Evolutionary conservation across 2,329 filamentous ascomycete genomes (phyloP), one percentile per base, ranked within the genome.

Genomic region (Neopestalotiopsis clavispora): DNA sequence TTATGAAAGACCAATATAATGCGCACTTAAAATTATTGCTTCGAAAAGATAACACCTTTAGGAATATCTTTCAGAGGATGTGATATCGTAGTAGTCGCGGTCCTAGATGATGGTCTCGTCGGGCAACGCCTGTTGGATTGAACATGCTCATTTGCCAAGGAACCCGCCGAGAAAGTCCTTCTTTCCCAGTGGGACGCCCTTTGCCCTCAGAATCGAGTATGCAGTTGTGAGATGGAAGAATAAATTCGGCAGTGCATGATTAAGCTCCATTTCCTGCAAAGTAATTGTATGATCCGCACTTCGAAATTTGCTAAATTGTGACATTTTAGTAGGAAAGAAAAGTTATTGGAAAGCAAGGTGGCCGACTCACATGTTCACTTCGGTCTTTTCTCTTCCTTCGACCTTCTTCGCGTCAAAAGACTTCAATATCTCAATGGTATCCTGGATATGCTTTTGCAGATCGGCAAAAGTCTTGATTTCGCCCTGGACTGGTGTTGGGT

Each of bases 131-230:
- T 9, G 5, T 10, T n/a, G 45, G 14, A 23, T 23, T 17, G 4
- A n/a, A 12, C 17, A 5, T 52, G 4, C 45, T 28, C 34, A 62
- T 42, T 32, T 38, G 34, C 38, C 66, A 52, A 68, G 40, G 42
- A 70, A 70, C 4, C 57, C 67, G 28, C 17, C 45, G 5, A 12
- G 30, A 74, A 81, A 91, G 73, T 91, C 87, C 68, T 74, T 65
- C 83, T 91, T 91, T 20, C 89, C 89, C 40, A 92, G 23, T 0
- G 82, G 80, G 42, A 91, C 87, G 1, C 89, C 90, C 79, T 87
- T 83, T 73, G 84, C 85, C 71, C 90, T 82, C 77, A 91, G 73
- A 65, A 92, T 86, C n/a, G 78, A 81, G 79, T 92, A 92, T 4
- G 86, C 84, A 30, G 83, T 88, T 2, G 78, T 82, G n/a, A 86